phyloP scores from a whole-genome alignment of 495 filamentous ascomycete species.

The Penicillium coffeae region DNA sequence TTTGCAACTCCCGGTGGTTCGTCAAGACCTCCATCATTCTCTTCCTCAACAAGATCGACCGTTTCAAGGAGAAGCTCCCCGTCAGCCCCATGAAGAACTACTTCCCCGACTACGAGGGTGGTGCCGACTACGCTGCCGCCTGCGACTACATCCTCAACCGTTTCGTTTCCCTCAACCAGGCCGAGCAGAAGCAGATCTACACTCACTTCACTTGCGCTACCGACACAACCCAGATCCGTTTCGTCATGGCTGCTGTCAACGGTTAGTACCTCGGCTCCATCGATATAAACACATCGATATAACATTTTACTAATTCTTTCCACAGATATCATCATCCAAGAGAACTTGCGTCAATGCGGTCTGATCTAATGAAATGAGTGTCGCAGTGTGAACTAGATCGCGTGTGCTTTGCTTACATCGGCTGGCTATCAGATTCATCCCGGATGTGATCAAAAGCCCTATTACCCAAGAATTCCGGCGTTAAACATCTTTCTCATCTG shows the following conservation, averaged over 20 bases:
- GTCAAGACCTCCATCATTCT: conserved; percentile 99
- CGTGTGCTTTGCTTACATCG: conserved; percentile 26
- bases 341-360: conserved; percentile 96
- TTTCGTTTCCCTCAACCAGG: conserved; percentile 95
- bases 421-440: conserved; percentile 27
- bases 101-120: conserved; percentile 97
- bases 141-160: conserved; percentile 98
- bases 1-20: conserved; percentile 99
- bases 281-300: background rate
- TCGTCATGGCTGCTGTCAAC: conserved; percentile 99
- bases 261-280: conserved; percentile 53
- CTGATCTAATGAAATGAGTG: conserved; percentile 70
- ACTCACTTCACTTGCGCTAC: conserved; percentile 99
- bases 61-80: conserved; percentile 99
- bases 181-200: conserved; percentile 99
- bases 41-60: conserved; percentile 99
- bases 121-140: conserved; percentile 85
- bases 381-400: conserved; percentile 31
- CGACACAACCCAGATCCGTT: conserved; percentile 96
- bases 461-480: conserved; percentile 40
- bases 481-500: conserved; percentile 38
- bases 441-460: conserved; percentile 27
- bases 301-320: conserved; percentile 1
- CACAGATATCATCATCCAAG: conserved; percentile 98
- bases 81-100: conserved; percentile 99